phyloP scores from a whole-genome alignment of 179 eudicot species.

The Nepenthes alata region DNA sequence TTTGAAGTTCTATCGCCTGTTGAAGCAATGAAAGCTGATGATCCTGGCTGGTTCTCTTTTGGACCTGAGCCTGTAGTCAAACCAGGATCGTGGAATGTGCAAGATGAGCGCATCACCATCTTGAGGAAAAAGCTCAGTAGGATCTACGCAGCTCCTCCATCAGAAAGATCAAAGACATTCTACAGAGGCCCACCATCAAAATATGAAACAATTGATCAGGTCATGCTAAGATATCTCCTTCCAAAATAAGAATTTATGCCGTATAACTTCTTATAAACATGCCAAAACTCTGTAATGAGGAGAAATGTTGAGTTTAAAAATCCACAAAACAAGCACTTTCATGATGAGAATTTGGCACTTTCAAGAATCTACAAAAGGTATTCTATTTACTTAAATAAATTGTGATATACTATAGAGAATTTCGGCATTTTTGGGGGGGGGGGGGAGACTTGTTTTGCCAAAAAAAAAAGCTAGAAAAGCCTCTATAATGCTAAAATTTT shows the following conservation, averaged over 20 bases:
- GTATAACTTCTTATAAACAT: too few species aligned
- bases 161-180: slow-evolving; percentile 50
- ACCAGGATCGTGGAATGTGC: slow-evolving; percentile 54
- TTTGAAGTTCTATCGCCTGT: slow-evolving; percentile 62
- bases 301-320: neutral
- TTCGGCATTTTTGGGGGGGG: too few species aligned
- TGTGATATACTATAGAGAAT: too few species aligned
- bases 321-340: too few species aligned
- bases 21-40: slow-evolving; percentile 74
- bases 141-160: slow-evolving; percentile 63
- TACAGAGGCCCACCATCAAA: slow-evolving; percentile 58
- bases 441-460: too few species aligned
- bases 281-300: too few species aligned
- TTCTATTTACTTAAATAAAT: too few species aligned
- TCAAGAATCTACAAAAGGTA: too few species aligned
- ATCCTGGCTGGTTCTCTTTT: slow-evolving; percentile 52
- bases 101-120: slow-evolving; percentile 51
- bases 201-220: slow-evolving; percentile 85
- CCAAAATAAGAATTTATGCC: too few species aligned
- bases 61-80: slow-evolving; percentile 49
- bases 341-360: too few species aligned
- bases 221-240: slow-evolving; percentile 5
- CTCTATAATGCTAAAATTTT: too few species aligned
- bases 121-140: slow-evolving; percentile 71
- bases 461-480: too few species aligned